Base-by-base conservation (phyloP, 768 basidiomycete genomes). In the Russula foetens region DNA sequence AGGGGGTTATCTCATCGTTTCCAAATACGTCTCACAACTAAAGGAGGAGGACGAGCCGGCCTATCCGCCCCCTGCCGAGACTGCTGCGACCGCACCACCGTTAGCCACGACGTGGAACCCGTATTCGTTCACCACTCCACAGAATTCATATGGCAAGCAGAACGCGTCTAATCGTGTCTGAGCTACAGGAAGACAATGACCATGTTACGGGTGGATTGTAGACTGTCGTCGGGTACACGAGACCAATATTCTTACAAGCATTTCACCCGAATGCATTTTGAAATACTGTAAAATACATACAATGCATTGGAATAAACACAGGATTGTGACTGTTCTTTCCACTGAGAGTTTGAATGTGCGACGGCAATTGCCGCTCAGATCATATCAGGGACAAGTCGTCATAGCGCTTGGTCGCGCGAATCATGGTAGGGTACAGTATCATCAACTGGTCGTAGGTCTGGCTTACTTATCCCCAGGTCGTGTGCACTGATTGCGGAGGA, bases 401-500 rank as follows among this genome's bases (percentile, higher is more conserved):
- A 11, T 6, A n/a, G n/a, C n/a, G n/a, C n/a, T n/a, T n/a, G n/a
- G n/a, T n/a, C n/a, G n/a, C 7, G 24, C 28, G 17, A 50, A 44
- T 49, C 23, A 61, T 61, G 60, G 60, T 61, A 56, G 2, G 54
- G 28, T 26, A 14, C 38, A 17, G 24, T 12, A 33, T 48, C 15
- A 33, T 35, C 38, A 35, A 48, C 19, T 29, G 19, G 11, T 26
- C 50, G 14, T 45, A 17, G 39, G 24, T 56, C 14, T 23, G 17
- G 44, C 53, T 62, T 4, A 64, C 51, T 35, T 45, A 2, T 38
- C 24, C 39, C n/a, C 44, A 74, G 73, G 79, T 84, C 21, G 77
- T 82, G 46, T 91, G 88, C 71, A 83, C 76, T 15, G 86, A 88
- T 65, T 92, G 90, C 67, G 88, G 88, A 43, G 90, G 89, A 5